A percentile compares a stretch with the other conserved stretches of the same genome.
Evolutionary conservation across 176 grass and related monocot species (phyloP).

Genomic region (Triticum turgidum): DNA sequence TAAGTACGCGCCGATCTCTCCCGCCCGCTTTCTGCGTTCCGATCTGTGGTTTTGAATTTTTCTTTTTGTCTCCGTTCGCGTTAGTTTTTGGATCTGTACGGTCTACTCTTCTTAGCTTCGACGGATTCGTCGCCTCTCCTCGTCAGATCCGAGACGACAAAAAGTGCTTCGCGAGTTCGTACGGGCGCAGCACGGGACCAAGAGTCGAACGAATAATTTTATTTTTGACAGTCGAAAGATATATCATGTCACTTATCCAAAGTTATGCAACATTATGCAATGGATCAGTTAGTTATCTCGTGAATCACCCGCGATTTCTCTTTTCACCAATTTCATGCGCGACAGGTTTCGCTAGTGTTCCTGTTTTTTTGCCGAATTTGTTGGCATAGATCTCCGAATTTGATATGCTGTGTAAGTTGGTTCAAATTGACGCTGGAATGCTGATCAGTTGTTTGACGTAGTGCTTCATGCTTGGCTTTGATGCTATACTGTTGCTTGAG

Average conservation of each 20-base stretch:
- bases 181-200: constrained; percentile 8
- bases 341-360: background rate
- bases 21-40: background rate
- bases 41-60: constrained; percentile 2
- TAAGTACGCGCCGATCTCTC: constrained; percentile 49
- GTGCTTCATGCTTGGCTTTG: background rate
- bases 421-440: background rate
- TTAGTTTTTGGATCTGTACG: background rate
- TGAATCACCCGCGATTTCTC: background rate
- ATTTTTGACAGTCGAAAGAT: background rate
- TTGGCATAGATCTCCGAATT: background rate
- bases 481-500: background rate
- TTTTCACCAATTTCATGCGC: background rate
- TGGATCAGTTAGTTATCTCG: background rate
- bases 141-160: constrained; percentile 27
- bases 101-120: constrained; percentile 3
- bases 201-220: background rate
- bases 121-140: background rate
- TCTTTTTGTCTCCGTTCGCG: background rate
- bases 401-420: background rate
- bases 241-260: background rate
- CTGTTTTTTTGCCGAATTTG: background rate
- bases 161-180: background rate
- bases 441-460: background rate
- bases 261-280: constrained; percentile 2